Base-by-base conservation (phyloP, 176 grass and related monocot genomes). In the Carex myosuroides region DNA sequence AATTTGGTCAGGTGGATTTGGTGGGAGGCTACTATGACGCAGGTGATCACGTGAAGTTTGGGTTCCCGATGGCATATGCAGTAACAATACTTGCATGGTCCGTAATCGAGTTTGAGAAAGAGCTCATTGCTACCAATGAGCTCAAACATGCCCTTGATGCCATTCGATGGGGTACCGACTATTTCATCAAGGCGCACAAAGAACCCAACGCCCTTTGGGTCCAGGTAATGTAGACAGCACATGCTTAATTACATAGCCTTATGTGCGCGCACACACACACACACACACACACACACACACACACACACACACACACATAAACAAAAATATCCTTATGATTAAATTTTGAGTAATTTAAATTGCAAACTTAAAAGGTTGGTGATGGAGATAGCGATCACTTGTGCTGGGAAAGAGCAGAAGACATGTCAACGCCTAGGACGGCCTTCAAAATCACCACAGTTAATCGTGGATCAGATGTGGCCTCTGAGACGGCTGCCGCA, bases 321-420 rank as follows among this genome's bases (percentile, higher is more conserved):
- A 61, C 9, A 11, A 3, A 26, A 64, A 46, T 78, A 57, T 30
- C 20, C 22, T 29, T 16, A 42, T 60, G 13, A 21, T 5, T 81
- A 39, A 46, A 46, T 60, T 21, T 32, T 53, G 41, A 30, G 11
- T 63, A 29, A 67, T 68, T 61, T 26, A 11, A 56, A 53, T 82
- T 68, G 59, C 21, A 18, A 52, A 21, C 0, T 26, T 44, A 29
- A 71, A 98, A 98, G 96, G 96, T 99, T 66, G 96, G 96, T 0
- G 89, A 99, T 79, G 96, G 96, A 2, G 93, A 99, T 16, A 90
- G 89, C 17, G 96, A 99, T 60, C 96, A 99, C 80, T 74, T 93
- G n/a, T 99, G 96, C 86, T 99, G 96, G 96, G 85, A 93, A 88
- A 90, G 96, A 74, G 86, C 93, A 3, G 96, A 99, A 87, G 93